Base-by-base conservation (phyloP, 1,284 basidiomycete species). In the Pterula multifida region DNA sequence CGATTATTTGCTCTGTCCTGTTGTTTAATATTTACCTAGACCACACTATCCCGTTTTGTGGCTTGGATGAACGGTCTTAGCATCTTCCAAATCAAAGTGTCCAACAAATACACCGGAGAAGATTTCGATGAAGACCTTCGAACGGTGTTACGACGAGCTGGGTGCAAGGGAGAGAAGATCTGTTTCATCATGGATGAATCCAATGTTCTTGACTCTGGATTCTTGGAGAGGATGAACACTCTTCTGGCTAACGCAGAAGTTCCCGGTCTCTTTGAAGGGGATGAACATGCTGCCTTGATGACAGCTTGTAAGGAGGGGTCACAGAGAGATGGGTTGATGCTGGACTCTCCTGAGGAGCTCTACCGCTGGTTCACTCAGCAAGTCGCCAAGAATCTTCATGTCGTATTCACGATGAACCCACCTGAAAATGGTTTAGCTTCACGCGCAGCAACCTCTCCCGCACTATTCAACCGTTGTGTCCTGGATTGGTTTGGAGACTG, bases 181-280 rank as follows among this genome's bases (percentile, higher is more conserved):
- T 98, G 93, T 63, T 99, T 98, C 76, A 98, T 98, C 67, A 98
- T 99, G 94, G 96, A 99, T 65, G 96, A 99, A 65, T 96, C 92
- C 1, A 98, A 99, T 61, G 94, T 98, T 24, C 83, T 98, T 35
- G 95, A 98, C 64, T 93, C 96, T 3, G 96, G 96, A 51, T 98
- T 98, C 75, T 71, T 99, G 54, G 96, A 99, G 64, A 82, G 96
- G 26, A 98, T 99, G 92, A 99, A 99, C 66, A 99, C 94, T 0
- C 79, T 99, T 2, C 79, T 99, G 12, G 97, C 96, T 36, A 99
- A 99, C 60, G 95, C 95, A n/a, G 96, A 99, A 66, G 95, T 99
- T 15, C 96, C 96, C 0, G 96, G 97, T 63, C 75, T 99, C 12
- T 99, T 98, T 61, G 94, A 98, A 66, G 94, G 94, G 12, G 96